Base-by-base conservation (phyloP, 2,329 filamentous ascomycete species). In the Microsporum audouinii region DNA sequence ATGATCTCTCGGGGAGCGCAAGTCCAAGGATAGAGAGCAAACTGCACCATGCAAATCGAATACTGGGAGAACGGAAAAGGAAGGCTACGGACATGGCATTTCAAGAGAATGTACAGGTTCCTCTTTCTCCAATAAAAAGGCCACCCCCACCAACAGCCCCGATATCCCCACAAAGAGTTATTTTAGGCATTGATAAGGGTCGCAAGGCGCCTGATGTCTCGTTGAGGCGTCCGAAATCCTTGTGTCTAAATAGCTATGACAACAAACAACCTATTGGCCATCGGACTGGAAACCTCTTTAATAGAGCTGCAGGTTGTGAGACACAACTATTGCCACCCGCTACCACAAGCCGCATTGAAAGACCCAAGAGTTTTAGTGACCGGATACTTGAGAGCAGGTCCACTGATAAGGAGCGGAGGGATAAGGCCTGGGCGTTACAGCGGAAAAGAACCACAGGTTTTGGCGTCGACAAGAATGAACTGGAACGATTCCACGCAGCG, bases 151-250 rank as follows among this genome's bases (percentile, higher is more conserved):
- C 78, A 1, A 69, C 77, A 14, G 77, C 82, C 12, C 85, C 84
- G 39, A 84, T 81, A 31, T 96, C 91, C 1, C 92, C 94, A 0
- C 87, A 87, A 59, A 82, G 91, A 63, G 83, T 94, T 12, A 75
- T 90, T 17, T 73, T 97, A 14, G 92, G 94, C 3, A 95, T 97
- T 64, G 91, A 96, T 74, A 95, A 95, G 71, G 91, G 90, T 0
- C 77, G 91, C 39, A 87, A 81, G 67, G 91, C 87, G 1, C 84
- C 84, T 62, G 90, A 96, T 68, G 80, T 97, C 36, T 96, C 91
- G 2, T 76, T 97, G 33, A 94, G 89, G 72, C 81, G 89, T 65
- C 84, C 89, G 2, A 73, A 55, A 23, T 12, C 17, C 27, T n/a
- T 27, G 12, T 27, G 27, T 29, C 55, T 41, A 57, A 57, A 29